phyloP scores from a whole-genome alignment of 78 protist species.

The Paulinella micropora region DNA sequence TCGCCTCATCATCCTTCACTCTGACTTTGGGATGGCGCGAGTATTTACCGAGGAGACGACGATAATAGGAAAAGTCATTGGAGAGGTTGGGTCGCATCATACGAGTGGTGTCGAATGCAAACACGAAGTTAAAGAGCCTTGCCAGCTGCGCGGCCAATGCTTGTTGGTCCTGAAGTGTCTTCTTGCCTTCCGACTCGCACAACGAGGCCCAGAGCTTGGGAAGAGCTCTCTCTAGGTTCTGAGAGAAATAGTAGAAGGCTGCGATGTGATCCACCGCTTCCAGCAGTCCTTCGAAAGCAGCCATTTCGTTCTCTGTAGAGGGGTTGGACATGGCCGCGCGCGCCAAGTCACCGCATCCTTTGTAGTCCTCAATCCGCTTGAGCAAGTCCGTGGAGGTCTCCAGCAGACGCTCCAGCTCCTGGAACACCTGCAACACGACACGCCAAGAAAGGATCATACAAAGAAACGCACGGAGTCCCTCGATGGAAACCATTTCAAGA shows the following conservation, averaged over 20 bases:
- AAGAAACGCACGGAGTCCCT: too few relatives aligned
- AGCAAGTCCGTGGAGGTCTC: too few relatives aligned
- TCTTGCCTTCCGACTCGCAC: not conserved
- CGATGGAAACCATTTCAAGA: too few relatives aligned
- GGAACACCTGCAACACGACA: too few relatives aligned
- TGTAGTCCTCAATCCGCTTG: too few relatives aligned
- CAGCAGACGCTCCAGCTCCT: too few relatives aligned
- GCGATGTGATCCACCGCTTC: not conserved
- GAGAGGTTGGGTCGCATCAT: conserved; percentile 7
- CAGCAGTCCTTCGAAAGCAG: not conserved
- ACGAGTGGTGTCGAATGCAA: not conserved
- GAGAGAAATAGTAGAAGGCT: not conserved
- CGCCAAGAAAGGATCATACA: too few relatives aligned
- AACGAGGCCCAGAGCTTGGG: not conserved
- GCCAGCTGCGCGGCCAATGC: not conserved
- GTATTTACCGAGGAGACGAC: not conserved
- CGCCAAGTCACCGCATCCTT: too few relatives aligned
- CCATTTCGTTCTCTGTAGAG: not conserved
- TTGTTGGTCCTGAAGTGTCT: not conserved
- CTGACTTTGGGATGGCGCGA: not conserved
- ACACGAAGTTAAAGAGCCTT: not conserved
- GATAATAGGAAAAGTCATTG: not conserved
- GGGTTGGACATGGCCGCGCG: conserved; percentile 7
- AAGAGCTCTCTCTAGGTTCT: not conserved
- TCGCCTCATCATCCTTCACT: not conserved